Percentiles rank a stretch among this genome's conserved stretches.
phyloP scores from a whole-genome alignment of 345 rosid species.

The Corchorus capsularis region DNA sequence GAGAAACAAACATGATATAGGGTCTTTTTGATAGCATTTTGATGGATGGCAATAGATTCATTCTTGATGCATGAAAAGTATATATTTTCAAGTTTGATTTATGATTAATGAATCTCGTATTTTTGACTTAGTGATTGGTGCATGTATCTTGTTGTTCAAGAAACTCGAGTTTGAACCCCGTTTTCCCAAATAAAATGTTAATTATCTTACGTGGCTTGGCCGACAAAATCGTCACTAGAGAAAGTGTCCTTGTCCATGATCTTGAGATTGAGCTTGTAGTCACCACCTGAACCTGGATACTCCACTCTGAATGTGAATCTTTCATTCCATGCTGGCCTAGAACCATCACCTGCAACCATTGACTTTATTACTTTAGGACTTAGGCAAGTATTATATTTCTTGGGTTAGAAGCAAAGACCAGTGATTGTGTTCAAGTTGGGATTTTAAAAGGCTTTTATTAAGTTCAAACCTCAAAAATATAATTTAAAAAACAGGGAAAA shows the following conservation, averaged over 20 bases:
- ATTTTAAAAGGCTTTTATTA: not conserved
- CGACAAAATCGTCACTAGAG: conserved; percentile 68
- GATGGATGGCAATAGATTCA: not conserved
- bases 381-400: not conserved
- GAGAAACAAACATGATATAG: not conserved
- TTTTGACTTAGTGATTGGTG: no score
- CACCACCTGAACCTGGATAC: conserved; percentile 65
- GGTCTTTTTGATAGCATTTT: not conserved
- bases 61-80: not conserved
- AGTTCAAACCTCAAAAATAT: not conserved
- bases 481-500: not conserved
- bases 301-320: conserved; percentile 67
- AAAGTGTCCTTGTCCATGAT: conserved; percentile 91
- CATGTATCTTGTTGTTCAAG: no score
- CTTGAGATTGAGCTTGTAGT: conserved; percentile 61
- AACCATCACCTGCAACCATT: conserved; percentile 44
- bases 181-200: not conserved
- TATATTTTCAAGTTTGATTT: not conserved
- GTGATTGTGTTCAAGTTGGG: not conserved
- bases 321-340: conserved; percentile 74
- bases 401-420: not conserved
- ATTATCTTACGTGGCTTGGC: conserved; percentile 63
- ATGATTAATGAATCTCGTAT: not conserved
- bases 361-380: not conserved
- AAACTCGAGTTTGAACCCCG: no score